phyloP scores from a whole-genome alignment of 805 yeast species.

The Kuraishia capsulata region DNA sequence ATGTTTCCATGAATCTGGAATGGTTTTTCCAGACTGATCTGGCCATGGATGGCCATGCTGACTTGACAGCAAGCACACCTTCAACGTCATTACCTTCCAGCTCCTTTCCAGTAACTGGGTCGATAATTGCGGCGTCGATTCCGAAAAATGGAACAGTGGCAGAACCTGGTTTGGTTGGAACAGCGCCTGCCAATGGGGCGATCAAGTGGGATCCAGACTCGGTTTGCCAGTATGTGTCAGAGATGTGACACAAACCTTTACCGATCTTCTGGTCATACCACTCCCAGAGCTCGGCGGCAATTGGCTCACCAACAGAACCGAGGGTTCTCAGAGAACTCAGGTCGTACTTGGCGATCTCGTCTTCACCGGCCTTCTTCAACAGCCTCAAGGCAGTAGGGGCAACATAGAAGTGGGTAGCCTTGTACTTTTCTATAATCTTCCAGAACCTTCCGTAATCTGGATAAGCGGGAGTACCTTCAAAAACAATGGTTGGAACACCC shows the following conservation, averaged over 20 bases:
- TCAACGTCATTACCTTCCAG: constrained; percentile 83
- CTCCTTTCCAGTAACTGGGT: constrained; percentile 86
- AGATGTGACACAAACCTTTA: constrained; percentile 77
- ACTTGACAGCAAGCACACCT: constrained; percentile 87
- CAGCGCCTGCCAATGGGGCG: constrained; percentile 90
- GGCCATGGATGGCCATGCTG: constrained; percentile 98
- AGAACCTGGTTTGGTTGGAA: constrained; percentile 95
- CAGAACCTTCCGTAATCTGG: constrained; percentile 94
- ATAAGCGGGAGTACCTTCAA: constrained; percentile 97
- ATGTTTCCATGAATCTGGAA: constrained; percentile 79
- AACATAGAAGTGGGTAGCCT: constrained; percentile 92
- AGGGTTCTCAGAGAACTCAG: constrained; percentile 80
- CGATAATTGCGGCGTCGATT: constrained; percentile 81
- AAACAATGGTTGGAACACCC: constrained; percentile 88
- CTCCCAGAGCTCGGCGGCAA: constrained; percentile 96
- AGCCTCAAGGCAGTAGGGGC: constrained; percentile 97
- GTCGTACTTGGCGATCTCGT: constrained; percentile 71
- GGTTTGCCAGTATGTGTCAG: constrained; percentile 98
- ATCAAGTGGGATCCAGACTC: constrained; percentile 95
- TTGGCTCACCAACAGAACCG: constrained; percentile 98
- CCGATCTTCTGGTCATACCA: constrained; percentile 96
- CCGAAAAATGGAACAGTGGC: constrained; percentile 97
- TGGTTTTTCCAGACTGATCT: constrained; percentile 91
- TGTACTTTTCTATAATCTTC: constrained; percentile 88
- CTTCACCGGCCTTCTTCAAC: constrained; percentile 76